Evolutionary conservation across 2,329 filamentous ascomycete species (phyloP), one percentile per base, ranked within the genome.

Genomic region (Pyrenophora seminiperda): DNA sequence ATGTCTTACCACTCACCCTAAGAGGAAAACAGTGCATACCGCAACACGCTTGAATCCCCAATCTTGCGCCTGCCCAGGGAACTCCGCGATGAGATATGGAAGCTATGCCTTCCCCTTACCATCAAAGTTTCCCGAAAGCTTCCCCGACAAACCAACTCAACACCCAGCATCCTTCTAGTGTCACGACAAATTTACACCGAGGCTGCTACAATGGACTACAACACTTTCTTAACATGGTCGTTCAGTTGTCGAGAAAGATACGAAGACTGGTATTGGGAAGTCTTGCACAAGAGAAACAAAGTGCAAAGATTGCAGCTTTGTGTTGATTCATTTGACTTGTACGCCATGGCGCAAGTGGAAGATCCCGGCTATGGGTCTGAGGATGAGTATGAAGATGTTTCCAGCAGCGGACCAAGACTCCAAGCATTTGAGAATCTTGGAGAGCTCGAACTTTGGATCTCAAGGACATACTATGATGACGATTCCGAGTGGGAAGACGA

Each of bases 1-100:
- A 30, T 19, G 3, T 11, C 2, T 13, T 17, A 19, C n/a, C 17
- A 15, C 27, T 7, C 14, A 41, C 24, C 13, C 30, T 45, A 17
- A 45, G 15, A 38, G 3, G 11, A 27, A 10, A 19, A 7, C 14
- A 38, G 42, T 17, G 24, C 24, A n/a, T 14, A 29, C n/a, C 22
- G 18, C 2, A 45, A 38, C 34, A 27, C 32, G 5, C 2, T 13
- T 3, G 7, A 47, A 11, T 47, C 42, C 3, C 38, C 45, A 19
- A 20, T 48, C 6, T 22, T 48, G 3, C 38, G 45, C n/a, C 22
- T 48, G 13, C 45, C 45, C 4, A 30, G 38, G 9, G 45, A 48
- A 22, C 5, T 48, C 13, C 34, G 45, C 11, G 39, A 48, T 30
- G 38, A 36, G 14, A 37, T 48, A 7, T 48, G 45, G 45, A 22